These are phyloP conservation scores for Cladobotryum mycophilum DNA, from an alignment of 2,329 filamentous ascomycete genomes.

Conservation along the genomic window DNA sequence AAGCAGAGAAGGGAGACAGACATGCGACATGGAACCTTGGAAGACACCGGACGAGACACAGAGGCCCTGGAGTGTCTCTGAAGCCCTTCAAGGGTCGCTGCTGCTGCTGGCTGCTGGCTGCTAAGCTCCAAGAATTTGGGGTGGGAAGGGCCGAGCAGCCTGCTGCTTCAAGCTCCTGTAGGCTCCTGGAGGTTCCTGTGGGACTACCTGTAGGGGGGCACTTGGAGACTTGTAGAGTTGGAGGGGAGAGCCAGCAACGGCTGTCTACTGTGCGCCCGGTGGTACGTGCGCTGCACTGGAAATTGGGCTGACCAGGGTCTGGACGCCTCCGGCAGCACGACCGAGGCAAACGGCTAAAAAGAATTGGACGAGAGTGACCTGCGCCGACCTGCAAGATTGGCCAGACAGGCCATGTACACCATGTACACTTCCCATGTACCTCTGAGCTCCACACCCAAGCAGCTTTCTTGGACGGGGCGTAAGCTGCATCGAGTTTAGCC, in stretches of 20 bases:
- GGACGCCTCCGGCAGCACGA: not conserved
- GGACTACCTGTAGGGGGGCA: not conserved
- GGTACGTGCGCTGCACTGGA: slow-evolving; percentile 14
- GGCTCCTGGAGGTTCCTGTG: slow-evolving; percentile 4
- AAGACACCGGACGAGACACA: too few species aligned
- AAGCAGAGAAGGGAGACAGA: not conserved
- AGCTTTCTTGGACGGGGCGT: too few species aligned
- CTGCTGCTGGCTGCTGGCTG: too few species aligned
- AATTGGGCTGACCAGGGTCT: slow-evolving; percentile 12
- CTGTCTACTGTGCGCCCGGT: not conserved
- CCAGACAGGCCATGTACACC: too few species aligned
- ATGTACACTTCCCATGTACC: too few species aligned
- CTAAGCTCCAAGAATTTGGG: not conserved
- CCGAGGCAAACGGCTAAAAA: not conserved
- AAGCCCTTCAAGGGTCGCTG: too few species aligned
- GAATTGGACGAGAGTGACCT: too few species aligned
- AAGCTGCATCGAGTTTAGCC: too few species aligned
- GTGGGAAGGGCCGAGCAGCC: slow-evolving; percentile 3
- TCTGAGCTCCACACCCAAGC: too few species aligned
- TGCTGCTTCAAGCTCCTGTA: slow-evolving; percentile 4
- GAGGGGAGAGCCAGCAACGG: not conserved
- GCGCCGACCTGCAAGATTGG: too few species aligned
- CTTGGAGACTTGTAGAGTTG: too few species aligned
- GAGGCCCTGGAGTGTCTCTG: too few species aligned
- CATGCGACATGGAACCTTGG: not conserved